Conservation (phyloP, 1,139 yeast genomes). For the Diutina pseudorugosa region DNA sequence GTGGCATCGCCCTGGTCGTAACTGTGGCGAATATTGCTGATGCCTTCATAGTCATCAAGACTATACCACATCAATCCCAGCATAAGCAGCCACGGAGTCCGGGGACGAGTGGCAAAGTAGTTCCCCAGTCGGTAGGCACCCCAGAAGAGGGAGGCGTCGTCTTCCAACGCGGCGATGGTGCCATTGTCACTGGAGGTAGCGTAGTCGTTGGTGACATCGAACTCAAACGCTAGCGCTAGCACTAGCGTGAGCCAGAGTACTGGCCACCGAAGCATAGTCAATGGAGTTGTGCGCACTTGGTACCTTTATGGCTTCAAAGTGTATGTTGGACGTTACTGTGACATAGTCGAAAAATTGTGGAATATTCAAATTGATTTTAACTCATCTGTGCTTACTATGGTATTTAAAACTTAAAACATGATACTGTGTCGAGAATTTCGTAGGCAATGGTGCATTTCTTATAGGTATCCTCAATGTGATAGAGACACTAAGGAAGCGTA, state of each 20-base stretch:
- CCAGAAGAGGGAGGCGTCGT: constrained; percentile 35
- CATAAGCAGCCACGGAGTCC: constrained; percentile 62
- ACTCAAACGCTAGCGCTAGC: background rate
- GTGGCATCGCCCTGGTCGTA: constrained; percentile 61
- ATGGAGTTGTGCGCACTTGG: background rate
- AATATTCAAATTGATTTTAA: too few relatives aligned
- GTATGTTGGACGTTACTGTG: too few relatives aligned
- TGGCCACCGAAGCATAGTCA: background rate
- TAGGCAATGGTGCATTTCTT: too few relatives aligned
- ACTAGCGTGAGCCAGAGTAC: background rate
- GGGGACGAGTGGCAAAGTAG: constrained; percentile 78
- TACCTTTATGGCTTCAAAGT: too few relatives aligned
- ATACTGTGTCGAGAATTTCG: too few relatives aligned
- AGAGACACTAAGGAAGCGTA: too few relatives aligned
- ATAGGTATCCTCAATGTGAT: too few relatives aligned
- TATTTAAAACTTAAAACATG: too few relatives aligned
- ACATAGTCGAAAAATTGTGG: too few relatives aligned
- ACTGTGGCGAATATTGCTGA: constrained; percentile 59
- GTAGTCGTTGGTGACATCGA: background rate
- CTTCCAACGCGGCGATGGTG: background rate
- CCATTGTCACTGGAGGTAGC: background rate
- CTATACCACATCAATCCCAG: constrained; percentile 90
- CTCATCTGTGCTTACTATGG: too few relatives aligned
- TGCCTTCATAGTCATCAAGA: constrained; percentile 43
- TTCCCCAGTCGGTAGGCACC: constrained; percentile 87